Evolutionary conservation across 2,329 filamentous ascomycete genomes (phyloP).

Genomic region (Aspergillus viridinutans): DNA sequence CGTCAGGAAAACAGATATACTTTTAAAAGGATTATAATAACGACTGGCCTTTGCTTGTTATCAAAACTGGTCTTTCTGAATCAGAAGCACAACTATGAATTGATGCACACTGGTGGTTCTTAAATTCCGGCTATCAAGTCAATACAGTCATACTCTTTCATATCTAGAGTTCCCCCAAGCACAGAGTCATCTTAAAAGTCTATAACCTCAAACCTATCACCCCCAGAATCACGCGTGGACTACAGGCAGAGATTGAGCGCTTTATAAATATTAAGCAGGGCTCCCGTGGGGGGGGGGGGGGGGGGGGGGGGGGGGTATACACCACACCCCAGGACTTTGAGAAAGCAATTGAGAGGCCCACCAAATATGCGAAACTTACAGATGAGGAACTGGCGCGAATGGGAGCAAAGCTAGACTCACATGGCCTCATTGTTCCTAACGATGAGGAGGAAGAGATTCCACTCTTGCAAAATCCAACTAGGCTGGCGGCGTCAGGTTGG

Average conservation of each 20-base stretch:
- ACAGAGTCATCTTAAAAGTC: not conserved
- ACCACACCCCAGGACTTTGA: too few species aligned
- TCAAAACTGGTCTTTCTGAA: constrained; percentile 5
- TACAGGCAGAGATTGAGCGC: not conserved
- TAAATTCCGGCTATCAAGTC: constrained; percentile 1
- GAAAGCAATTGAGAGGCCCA: too few species aligned
- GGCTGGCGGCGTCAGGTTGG: too few species aligned
- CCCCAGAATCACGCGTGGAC: not conserved
- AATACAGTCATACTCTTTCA: constrained; percentile 2
- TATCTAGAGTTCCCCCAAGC: not conserved
- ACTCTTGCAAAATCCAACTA: too few species aligned
- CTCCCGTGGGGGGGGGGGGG: too few species aligned
- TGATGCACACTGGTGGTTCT: constrained; percentile 5
- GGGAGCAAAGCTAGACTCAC: too few species aligned
- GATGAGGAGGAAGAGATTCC: too few species aligned
- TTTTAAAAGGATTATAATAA: not conserved
- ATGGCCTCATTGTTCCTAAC: too few species aligned
- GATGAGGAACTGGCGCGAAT: too few species aligned
- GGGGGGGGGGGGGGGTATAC: too few species aligned
- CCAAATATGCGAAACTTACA: too few species aligned
- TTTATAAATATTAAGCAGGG: not conserved
- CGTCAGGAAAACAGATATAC: too few species aligned
- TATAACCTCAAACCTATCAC: not conserved
- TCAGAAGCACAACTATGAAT: not conserved
- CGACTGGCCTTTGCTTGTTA: constrained; percentile 3